Evolutionary conservation across 495 filamentous ascomycete genomes (phyloP).

Genomic region (Copromyces sp.): DNA sequence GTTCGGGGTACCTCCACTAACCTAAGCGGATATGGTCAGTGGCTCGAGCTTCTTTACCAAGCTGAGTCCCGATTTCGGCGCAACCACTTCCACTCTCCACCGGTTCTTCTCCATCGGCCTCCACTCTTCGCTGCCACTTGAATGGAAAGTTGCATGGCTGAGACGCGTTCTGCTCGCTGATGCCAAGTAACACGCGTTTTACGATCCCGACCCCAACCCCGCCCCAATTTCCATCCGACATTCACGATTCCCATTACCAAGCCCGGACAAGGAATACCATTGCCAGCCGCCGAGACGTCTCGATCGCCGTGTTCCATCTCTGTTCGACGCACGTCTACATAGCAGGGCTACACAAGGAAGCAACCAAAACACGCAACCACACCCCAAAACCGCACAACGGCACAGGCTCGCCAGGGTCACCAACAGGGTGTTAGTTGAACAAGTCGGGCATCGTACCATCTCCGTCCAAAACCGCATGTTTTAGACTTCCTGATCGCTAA

Average conservation of each 20-base stretch:
- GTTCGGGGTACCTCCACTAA: background rate
- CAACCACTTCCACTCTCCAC: background rate
- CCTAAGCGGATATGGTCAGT: background rate
- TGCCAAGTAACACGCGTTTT: background rate
- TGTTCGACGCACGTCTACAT: background rate
- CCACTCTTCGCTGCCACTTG: background rate
- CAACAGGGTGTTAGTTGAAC: too few relatives aligned
- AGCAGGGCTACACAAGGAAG: background rate
- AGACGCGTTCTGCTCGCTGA: background rate
- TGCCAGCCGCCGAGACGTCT: background rate
- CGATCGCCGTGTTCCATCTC: background rate
- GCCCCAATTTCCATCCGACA: background rate
- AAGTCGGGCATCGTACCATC: background rate
- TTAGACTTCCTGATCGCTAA: background rate
- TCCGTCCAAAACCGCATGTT: background rate
- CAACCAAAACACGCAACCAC: background rate
- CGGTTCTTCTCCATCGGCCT: background rate
- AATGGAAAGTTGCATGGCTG: background rate
- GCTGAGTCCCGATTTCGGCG: background rate
- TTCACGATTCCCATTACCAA: background rate
- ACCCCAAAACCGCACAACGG: background rate
- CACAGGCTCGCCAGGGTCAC: background rate
- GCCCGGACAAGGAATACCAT: background rate
- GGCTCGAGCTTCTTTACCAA: background rate
- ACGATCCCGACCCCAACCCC: background rate